Percentiles rank a stretch among this genome's conserved stretches.
phyloP scores from a whole-genome alignment of 75 land plant genomes.

The Azolla pinnata region DNA sequence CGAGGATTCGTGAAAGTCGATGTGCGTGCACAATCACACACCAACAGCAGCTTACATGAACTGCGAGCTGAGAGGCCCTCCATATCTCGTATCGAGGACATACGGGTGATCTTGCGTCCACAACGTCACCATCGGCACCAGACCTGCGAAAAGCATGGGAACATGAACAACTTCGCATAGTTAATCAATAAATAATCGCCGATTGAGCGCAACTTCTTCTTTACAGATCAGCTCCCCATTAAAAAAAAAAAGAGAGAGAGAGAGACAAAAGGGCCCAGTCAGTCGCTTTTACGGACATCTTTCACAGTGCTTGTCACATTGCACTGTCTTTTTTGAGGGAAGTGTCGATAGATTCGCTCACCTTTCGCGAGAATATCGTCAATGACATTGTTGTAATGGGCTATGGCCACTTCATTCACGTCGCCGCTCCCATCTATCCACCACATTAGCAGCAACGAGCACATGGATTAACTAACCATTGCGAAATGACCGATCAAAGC shows the following conservation, averaged over 20 bases:
- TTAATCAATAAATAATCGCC: no score
- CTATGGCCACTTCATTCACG: slow-evolving; percentile 16
- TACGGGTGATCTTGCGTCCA: slow-evolving; percentile 8
- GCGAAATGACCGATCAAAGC: background rate
- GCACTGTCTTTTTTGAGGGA: background rate
- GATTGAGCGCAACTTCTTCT: no score
- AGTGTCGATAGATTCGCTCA: background rate
- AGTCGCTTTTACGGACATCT: no score
- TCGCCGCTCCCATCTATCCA: slow-evolving; percentile 15
- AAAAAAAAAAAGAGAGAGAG: background rate
- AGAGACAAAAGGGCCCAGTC: no score
- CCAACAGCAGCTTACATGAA: slow-evolving; percentile 2
- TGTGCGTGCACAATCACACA: background rate
- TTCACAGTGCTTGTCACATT: no score
- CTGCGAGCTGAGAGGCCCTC: background rate
- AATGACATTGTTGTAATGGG: slow-evolving; percentile 19
- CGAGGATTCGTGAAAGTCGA: background rate
- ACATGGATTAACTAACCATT: background rate
- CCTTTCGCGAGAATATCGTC: slow-evolving; percentile 11
- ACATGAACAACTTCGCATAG: background rate
- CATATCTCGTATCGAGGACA: background rate
- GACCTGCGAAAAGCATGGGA: background rate
- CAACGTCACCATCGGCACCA: slow-evolving; percentile 3
- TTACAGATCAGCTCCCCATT: background rate
- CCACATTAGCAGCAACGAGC: no score